Base-by-base conservation (phyloP, 306 rosid species). In the Prunus fruticosa region DNA sequence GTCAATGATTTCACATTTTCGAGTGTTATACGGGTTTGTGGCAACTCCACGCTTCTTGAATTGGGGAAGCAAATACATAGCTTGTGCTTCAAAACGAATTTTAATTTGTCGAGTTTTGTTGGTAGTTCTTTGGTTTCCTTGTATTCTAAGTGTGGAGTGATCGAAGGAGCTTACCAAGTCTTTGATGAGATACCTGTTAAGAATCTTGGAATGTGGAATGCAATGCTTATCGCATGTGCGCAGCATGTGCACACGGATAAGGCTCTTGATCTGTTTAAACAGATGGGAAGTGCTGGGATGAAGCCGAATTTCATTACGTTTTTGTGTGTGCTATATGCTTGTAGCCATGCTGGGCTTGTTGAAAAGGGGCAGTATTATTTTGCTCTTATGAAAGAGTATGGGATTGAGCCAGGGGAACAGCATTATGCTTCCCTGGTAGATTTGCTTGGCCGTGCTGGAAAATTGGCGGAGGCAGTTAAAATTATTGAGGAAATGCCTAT, bases 121-220 rank as follows among this genome's bases (percentile, higher is more conserved):
- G 97, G 95, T 2, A 92, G 91, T 67, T 88, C 98, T 43, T 83
- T 92, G 85, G 75, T 92, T 72, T 90, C 97, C 0, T 54, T 90
- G 83, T 90, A 95, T 51, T 89, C 96, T 0, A 89, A 87, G 75
- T 92, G 97, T 23, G 97, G 96, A 61, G 91, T 80, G 71, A 88
- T 95, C 20, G 92, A 92, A 75, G 89, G 86, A 43, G 93, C 96
- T 66, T 90, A 83, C 62, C 69, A 18, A 52, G 88, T 86, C 82
- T 94, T 89, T 82, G 64, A 79, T 43, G 97, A 92, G 85, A 51
- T 88, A 60, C 64, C 76, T 2, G 50, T 32, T 1, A 89, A 83
- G 83, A 92, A 90, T 84, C 96, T 95, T 77, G 97, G 98, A 6
- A 74, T 89, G 87, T 95, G 98, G 97, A 95, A 95, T 82, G 93